Conservation (phyloP, 768 basidiomycete species). For the Boletus reticuloceps region DNA sequence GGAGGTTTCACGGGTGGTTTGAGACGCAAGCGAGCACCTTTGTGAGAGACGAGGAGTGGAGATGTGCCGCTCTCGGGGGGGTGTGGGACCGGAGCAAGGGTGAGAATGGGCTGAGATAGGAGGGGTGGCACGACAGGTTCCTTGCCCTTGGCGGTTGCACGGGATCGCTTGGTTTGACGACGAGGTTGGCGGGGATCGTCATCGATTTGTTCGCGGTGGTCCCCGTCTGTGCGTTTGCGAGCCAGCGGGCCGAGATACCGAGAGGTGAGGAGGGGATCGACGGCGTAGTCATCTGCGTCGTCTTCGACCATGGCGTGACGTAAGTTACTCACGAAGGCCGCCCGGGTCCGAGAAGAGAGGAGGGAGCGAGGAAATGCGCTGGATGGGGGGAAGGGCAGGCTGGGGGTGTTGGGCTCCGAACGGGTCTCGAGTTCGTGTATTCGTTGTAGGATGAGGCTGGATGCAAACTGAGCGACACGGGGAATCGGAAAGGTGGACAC, state of each 20-base stretch:
- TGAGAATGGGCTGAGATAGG: constrained; percentile 26
- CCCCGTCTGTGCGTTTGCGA: constrained; percentile 44
- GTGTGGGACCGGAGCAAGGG: constrained; percentile 23
- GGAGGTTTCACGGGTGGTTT: constrained; percentile 42
- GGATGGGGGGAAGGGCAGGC: constrained; percentile 38
- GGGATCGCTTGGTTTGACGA: constrained; percentile 33
- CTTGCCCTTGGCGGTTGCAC: constrained; percentile 38
- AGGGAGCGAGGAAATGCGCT: constrained; percentile 51
- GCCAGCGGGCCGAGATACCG: constrained; percentile 46
- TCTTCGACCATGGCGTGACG: constrained; percentile 47
- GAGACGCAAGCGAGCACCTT: constrained; percentile 48
- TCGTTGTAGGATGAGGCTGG: constrained; percentile 54
- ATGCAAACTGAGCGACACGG: constrained; percentile 1
- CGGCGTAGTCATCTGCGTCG: constrained; percentile 40
- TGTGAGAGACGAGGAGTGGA: constrained; percentile 42
- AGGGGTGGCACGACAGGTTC: constrained; percentile 25
- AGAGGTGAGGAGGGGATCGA: constrained; percentile 46
- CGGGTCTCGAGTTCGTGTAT: constrained; percentile 58
- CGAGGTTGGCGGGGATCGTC: constrained; percentile 46
- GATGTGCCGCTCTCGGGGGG: constrained; percentile 12
- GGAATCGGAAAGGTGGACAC: constrained; percentile 21
- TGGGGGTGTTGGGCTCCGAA: constrained; percentile 30
- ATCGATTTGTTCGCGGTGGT: constrained; percentile 39
- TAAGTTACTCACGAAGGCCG: constrained; percentile 46
- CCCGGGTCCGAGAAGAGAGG: constrained; percentile 40